phyloP scores from a whole-genome alignment of 1,284 basidiomycete species.

The Sanghuangporus weigelae region DNA sequence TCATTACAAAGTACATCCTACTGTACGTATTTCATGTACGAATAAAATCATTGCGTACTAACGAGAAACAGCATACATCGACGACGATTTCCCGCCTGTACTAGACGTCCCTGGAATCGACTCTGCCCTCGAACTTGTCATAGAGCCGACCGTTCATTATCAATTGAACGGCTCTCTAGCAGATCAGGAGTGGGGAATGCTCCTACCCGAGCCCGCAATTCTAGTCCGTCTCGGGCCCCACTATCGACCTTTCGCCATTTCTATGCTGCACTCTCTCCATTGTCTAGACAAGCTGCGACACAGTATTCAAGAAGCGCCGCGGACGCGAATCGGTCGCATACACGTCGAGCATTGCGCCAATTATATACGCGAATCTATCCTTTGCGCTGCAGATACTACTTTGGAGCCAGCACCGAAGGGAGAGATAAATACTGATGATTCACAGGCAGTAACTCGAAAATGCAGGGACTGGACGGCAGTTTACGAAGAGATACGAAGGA shows the following conservation, averaged over 20 bases:
- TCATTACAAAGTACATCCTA: too few species aligned
- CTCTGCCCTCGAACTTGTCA: neutral
- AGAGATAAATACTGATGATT: neutral
- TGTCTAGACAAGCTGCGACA: conserved; percentile 27
- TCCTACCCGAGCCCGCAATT: neutral
- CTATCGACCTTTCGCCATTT: conserved; percentile 4
- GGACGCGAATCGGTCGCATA: neutral
- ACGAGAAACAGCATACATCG: too few species aligned
- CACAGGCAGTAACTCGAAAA: neutral
- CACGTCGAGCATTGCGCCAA: neutral
- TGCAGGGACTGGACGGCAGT: conserved; percentile 16
- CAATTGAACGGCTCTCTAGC: neutral
- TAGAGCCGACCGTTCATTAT: neutral
- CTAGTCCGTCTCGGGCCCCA: conserved; percentile 10
- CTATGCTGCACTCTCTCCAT: conserved; percentile 31
- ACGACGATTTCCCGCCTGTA: too few species aligned
- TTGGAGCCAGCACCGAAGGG: neutral
- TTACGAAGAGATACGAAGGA: conserved; percentile 2
- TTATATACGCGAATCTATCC: neutral
- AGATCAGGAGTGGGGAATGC: neutral
- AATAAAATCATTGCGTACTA: too few species aligned
- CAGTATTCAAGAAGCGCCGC: neutral
- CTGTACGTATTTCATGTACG: too few species aligned
- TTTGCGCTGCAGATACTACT: neutral
- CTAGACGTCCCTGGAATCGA: too few species aligned